Evolutionary conservation across 2,329 filamentous ascomycete species (phyloP).

Genomic region (Ophiosphaerella korrae): DNA sequence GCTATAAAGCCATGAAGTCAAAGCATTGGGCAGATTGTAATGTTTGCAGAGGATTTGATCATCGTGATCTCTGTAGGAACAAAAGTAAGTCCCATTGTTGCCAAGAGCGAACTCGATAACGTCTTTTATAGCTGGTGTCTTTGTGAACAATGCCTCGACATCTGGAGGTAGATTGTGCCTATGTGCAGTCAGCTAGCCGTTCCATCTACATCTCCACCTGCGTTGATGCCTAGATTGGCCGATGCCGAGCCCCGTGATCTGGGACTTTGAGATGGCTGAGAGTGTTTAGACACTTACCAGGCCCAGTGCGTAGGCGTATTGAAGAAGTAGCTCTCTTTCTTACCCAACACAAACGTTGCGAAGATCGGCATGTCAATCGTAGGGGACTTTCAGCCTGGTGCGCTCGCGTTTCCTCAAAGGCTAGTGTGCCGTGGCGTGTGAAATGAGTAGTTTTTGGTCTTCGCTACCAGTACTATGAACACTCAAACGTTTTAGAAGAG

Average conservation of each 20-base stretch:
- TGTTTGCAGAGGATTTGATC: conserved; percentile 23
- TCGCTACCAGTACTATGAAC: too few species aligned
- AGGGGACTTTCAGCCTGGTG: background rate
- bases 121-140: conserved; percentile 32
- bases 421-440: background rate
- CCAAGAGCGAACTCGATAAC: conserved; percentile 35
- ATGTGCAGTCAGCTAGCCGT: background rate
- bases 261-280: too few species aligned
- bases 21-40: conserved; percentile 40
- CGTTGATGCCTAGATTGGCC: too few species aligned
- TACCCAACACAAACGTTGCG: conserved; percentile 34
- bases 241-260: too few species aligned
- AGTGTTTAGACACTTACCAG: conserved; percentile 20
- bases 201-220: background rate
- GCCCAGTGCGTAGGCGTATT: conserved; percentile 43
- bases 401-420: background rate
- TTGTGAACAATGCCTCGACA: conserved; percentile 36
- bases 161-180: conserved; percentile 37
- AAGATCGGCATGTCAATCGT: conserved; percentile 31
- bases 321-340: conserved; percentile 39
- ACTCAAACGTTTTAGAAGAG: too few species aligned
- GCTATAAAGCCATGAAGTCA: conserved; percentile 35
- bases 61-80: conserved; percentile 32
- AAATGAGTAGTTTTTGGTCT: background rate
- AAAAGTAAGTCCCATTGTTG: conserved; percentile 30